A percentile compares a stretch with the other conserved stretches of the same genome.
Conservation (phyloP, 345 rosid genomes). For the Gossypium raimondii region DNA sequence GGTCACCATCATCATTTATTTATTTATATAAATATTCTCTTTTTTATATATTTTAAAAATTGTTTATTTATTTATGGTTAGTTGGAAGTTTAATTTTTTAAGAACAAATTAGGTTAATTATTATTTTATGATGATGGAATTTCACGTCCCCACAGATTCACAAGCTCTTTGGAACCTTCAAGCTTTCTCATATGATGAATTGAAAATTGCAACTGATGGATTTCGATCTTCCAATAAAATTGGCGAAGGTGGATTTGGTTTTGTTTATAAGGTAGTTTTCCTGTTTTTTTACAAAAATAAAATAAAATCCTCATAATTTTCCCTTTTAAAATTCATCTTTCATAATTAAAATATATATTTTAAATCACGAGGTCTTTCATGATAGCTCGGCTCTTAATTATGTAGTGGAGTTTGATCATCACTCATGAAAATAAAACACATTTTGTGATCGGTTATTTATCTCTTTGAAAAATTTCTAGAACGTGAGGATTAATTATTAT, state of each 20-base stretch:
- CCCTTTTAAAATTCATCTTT: background rate
- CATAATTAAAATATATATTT: background rate
- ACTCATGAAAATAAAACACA: too few relatives aligned
- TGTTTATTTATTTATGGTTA: background rate
- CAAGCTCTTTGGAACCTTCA: constrained; percentile 14
- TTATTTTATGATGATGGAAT: background rate
- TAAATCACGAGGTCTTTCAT: too few relatives aligned
- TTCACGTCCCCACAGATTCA: background rate
- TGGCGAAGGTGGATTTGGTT: constrained; percentile 51
- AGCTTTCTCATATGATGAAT: constrained; percentile 27
- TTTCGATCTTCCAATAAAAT: constrained; percentile 33
- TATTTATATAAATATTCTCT: background rate
- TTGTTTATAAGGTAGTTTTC: constrained; percentile 34
- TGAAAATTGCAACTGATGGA: constrained; percentile 31
- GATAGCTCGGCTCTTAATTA: too few relatives aligned
- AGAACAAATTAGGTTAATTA: too few relatives aligned
- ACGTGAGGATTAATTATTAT: too few relatives aligned
- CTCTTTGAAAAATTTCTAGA: too few relatives aligned
- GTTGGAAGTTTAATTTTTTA: background rate
- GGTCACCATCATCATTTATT: background rate
- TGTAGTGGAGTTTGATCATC: too few relatives aligned
- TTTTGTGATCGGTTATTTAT: too few relatives aligned
- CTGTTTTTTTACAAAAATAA: background rate
- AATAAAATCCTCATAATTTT: background rate
- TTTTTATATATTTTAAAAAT: background rate